phyloP scores from a whole-genome alignment of 1,284 basidiomycete genomes.

The Malassezia globosa region DNA sequence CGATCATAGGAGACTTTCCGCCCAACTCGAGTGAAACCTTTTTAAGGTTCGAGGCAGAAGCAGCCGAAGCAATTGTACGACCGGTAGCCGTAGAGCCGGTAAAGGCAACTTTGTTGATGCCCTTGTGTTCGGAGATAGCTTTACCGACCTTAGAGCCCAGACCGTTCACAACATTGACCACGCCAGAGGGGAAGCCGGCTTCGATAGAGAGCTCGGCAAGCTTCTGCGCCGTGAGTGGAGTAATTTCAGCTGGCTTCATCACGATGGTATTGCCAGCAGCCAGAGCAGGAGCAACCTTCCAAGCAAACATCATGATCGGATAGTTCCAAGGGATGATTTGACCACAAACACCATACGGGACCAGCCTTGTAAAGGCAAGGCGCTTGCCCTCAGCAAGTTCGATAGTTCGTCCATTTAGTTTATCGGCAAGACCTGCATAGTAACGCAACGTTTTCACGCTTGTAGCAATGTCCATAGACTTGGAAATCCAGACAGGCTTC shows the following conservation, averaged over 20 bases:
- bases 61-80: conserved; percentile 70
- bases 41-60: conserved; percentile 77
- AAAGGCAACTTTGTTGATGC: conserved; percentile 79
- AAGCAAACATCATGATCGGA: conserved; percentile 55
- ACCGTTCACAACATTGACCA: conserved; percentile 89
- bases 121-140: conserved; percentile 52
- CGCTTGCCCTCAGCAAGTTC: no score
- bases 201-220: conserved; percentile 69
- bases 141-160: conserved; percentile 64
- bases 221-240: conserved; percentile 88
- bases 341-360: conserved; percentile 56
- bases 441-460: no score
- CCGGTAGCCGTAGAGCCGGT: conserved; percentile 83
- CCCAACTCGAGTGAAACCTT: conserved; percentile 56
- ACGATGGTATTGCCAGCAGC: conserved; percentile 88
- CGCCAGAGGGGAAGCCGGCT: conserved; percentile 84
- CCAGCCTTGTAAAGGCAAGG: no score
- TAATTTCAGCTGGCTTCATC: conserved; percentile 89
- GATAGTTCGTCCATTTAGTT: no score
- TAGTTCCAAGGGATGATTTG: conserved; percentile 48
- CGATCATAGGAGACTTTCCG: conserved; percentile 86
- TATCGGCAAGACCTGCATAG: no score
- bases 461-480: no score
- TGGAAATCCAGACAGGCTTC: no score
- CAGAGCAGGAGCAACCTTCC: conserved; percentile 76